Evolutionary conservation across 208 protist species (phyloP).

Genomic region (Leishmania lainsoni): DNA sequence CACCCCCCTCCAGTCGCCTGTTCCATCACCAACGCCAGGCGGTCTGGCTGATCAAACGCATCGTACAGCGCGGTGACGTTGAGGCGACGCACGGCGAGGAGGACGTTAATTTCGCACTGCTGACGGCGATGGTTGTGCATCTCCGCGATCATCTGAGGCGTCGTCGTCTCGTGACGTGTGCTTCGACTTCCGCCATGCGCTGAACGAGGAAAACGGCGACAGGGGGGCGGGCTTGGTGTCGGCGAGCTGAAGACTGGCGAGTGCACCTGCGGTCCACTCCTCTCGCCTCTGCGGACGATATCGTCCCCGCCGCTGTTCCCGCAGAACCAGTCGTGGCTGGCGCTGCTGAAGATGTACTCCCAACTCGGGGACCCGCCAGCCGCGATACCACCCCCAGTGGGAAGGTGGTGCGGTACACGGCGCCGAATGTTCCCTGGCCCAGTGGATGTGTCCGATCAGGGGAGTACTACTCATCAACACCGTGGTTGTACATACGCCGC

Average conservation of each 20-base stretch:
- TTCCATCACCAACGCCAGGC: slow-evolving; percentile 77
- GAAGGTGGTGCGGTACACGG: slow-evolving; percentile 40
- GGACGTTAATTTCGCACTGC: slow-evolving; percentile 79
- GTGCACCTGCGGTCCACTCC: slow-evolving; percentile 14
- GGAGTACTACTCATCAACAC: slow-evolving; percentile 51
- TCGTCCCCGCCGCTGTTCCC: not conserved
- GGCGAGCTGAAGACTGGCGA: slow-evolving; percentile 23
- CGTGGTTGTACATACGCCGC: slow-evolving; percentile 49
- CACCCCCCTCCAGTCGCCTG: slow-evolving; percentile 65
- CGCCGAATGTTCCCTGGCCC: slow-evolving; percentile 49
- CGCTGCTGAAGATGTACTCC: slow-evolving; percentile 19
- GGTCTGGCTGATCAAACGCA: slow-evolving; percentile 56
- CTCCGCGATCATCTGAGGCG: not conserved
- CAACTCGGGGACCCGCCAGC: not conserved
- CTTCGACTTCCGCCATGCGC: not conserved
- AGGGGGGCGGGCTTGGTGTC: not conserved
- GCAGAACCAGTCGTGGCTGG: not conserved
- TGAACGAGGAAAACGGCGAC: slow-evolving; percentile 13
- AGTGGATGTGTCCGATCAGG: slow-evolving; percentile 36
- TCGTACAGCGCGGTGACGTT: slow-evolving; percentile 69
- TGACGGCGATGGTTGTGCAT: slow-evolving; percentile 21
- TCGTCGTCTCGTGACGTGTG: not conserved
- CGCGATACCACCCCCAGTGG: not conserved
- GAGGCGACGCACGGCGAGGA: slow-evolving; percentile 57
- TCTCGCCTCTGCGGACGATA: slow-evolving; percentile 21